These are phyloP conservation scores for Colletotrichum chrysophilum DNA, from an alignment of 2,329 filamentous ascomycete genomes.

Conservation along the genomic window DNA sequence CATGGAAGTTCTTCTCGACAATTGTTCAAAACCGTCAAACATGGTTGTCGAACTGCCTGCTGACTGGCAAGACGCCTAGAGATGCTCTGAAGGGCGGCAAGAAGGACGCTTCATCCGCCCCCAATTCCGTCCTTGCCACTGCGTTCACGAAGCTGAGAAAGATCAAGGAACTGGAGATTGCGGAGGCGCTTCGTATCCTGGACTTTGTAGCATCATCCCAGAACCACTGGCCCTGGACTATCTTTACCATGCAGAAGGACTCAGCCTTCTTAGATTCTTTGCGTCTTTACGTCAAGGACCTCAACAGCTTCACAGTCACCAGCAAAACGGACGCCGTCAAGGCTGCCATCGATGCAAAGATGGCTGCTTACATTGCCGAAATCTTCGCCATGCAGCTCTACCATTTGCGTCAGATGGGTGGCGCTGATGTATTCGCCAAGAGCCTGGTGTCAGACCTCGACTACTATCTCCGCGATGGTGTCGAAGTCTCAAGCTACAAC, in stretches of 20 bases:
- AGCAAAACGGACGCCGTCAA: constrained; percentile 60
- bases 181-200: constrained; percentile 75
- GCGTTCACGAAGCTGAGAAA: constrained; percentile 74
- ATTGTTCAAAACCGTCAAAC: constrained; percentile 91
- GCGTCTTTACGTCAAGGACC: constrained; percentile 68
- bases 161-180: constrained; percentile 68
- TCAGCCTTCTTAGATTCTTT: constrained; percentile 75
- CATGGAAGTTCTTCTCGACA: constrained; percentile 87
- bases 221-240: constrained; percentile 95
- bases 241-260: constrained; percentile 78
- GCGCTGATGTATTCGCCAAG: constrained; percentile 68
- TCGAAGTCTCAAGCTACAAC: constrained; percentile 84
- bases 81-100: constrained; percentile 68
- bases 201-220: constrained; percentile 89
- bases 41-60: constrained; percentile 92
- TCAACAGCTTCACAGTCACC: constrained; percentile 57
- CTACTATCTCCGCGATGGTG: constrained; percentile 81
- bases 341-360: constrained; percentile 67
- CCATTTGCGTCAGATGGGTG: constrained; percentile 78
- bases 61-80: constrained; percentile 86
- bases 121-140: constrained; percentile 72
- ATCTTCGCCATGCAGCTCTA: constrained; percentile 92
- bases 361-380: constrained; percentile 85
- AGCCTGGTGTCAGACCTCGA: constrained; percentile 76
- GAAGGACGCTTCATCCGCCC: constrained; percentile 53